Percentiles rank a stretch among this genome's conserved stretches.
Conservation (phyloP, 2,329 filamentous ascomycete genomes). For the Orbilia oligospora region DNA sequence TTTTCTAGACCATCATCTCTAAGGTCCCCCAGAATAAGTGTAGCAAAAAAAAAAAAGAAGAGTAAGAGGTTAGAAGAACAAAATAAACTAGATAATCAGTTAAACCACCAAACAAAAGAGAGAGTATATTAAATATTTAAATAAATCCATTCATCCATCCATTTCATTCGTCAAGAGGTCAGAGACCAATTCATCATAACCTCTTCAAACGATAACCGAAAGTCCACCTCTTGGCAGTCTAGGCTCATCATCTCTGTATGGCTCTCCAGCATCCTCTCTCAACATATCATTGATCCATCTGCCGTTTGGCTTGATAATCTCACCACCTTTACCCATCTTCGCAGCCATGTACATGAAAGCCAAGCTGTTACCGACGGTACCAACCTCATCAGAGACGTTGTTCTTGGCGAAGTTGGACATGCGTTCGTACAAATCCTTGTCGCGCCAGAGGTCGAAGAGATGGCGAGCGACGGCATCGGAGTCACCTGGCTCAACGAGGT, state of each 20-base stretch:
- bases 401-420: constrained; percentile 77
- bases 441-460: constrained; percentile 76
- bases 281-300: constrained; percentile 83
- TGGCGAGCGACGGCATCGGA: constrained; percentile 78
- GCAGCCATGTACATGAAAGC: constrained; percentile 83
- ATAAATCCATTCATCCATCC: constrained; percentile 2
- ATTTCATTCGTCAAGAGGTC: not conserved
- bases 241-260: constrained; percentile 75
- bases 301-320: constrained; percentile 73
- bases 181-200: not conserved
- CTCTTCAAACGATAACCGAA: constrained; percentile 49
- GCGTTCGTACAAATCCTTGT: constrained; percentile 75
- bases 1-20: constrained; percentile 18
- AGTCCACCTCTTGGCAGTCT: constrained; percentile 70
- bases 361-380: constrained; percentile 83
- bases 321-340: constrained; percentile 74
- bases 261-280: constrained; percentile 74
- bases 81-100: not conserved
- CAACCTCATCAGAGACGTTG: constrained; percentile 84
- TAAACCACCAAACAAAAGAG: constrained; percentile 11
- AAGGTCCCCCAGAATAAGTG: not conserved
- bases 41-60: not conserved
- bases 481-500: constrained; percentile 80
- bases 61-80: not conserved
- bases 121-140: constrained; percentile 15